Evolutionary conservation across 2,329 filamentous ascomycete genomes (phyloP).

Genomic region (Fusarium dlaminii): DNA sequence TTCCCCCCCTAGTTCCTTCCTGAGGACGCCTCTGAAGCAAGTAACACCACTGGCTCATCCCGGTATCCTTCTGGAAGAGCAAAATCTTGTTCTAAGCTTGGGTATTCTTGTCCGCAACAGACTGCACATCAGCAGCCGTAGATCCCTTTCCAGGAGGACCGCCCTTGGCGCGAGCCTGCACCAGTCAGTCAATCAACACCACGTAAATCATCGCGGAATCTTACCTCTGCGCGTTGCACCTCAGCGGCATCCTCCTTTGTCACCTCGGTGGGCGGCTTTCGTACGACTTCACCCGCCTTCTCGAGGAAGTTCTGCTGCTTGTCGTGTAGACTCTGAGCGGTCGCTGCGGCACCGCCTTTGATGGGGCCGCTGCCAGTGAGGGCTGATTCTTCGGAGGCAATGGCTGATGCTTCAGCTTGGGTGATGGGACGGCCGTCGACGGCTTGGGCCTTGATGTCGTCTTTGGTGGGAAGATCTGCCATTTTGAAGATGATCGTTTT

Average conservation of each 20-base stretch:
- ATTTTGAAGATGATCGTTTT: background rate
- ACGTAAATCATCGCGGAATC: fast-evolving
- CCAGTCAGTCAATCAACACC: background rate
- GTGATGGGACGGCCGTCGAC: constrained; percentile 24
- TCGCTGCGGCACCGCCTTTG: background rate
- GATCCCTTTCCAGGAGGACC: background rate
- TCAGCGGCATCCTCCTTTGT: background rate
- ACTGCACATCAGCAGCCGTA: background rate
- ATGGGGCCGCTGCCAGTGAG: constrained; percentile 27
- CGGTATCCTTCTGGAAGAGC: fast-evolving
- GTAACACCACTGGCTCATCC: background rate
- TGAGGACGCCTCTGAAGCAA: fast-evolving
- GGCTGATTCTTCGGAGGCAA: constrained; percentile 18
- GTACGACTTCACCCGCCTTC: background rate
- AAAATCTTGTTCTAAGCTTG: background rate
- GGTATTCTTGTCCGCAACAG: background rate
- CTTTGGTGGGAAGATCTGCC: constrained; percentile 15
- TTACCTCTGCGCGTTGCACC: background rate
- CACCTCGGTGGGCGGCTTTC: background rate
- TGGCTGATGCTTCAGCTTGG: constrained; percentile 10
- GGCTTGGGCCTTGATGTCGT: constrained; percentile 17
- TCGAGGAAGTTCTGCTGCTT: background rate
- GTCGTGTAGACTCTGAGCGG: background rate
- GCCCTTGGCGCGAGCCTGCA: background rate
- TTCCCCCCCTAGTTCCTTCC: background rate